Evolutionary conservation across 1,139 yeast genomes (phyloP), one percentile per base, ranked within the genome.

Genomic region (Magnusiomyces suaveolens): DNA sequence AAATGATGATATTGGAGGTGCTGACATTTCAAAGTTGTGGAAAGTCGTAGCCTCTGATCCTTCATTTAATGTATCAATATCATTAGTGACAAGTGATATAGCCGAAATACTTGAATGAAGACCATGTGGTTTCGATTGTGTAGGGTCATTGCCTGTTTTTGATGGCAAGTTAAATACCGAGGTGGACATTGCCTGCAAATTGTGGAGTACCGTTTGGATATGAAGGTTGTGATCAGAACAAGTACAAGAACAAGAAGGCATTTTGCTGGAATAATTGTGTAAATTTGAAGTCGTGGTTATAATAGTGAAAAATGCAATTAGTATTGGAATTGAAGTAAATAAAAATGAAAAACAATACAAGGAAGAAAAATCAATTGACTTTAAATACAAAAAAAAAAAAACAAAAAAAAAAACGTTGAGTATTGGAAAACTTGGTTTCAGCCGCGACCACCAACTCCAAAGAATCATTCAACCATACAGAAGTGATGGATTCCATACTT

Each of bases 341-440:
- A 33, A 39, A 25, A 26, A 39, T 41, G 20, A 26, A 51, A 46
- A 36, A 33, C 36, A 39, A 32, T 20, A 32, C 25, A 50, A 48
- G 2, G n/a, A n/a, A 8, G 12, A 43, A 36, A 44, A 43, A 23
- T 33, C 21, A 44, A 50, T 23, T 18, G 26, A 18, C 3, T 10
- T 23, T 39, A 24, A 41, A 25, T n/a, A 46, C 20, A 26, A 46
- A 51, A 46, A 32, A 26, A 26, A 41, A 49, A 49, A 50, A 43
- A 44, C 16, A 16, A 36, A 33, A 23, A 46, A 6, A 36, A 51
- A 51, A 2, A 20, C 39, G 24, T 38, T n/a, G 43, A 16, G 23
- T 43, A 25, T n/a, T 25, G 6, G 25, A 18, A 21, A 16, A 18
- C 14, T 6, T 25, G 6, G 23, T 21, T 43, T n/a, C 47, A 14